Conservation (phyloP, 129 eudicot species). For the Flaveria linearis region DNA sequence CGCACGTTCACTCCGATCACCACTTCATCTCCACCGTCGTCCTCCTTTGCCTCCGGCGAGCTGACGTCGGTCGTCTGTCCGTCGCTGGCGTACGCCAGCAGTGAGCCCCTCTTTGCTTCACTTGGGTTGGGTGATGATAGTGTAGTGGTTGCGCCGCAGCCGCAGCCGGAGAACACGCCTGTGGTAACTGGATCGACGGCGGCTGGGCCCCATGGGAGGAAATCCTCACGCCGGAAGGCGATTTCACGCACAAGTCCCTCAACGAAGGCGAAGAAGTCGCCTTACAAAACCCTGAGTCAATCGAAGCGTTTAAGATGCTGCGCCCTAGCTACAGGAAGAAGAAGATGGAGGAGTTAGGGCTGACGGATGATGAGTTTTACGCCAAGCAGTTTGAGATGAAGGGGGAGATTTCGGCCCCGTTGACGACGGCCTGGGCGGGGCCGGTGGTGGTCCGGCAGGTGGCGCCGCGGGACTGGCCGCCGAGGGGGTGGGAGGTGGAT, state of each 20-base stretch:
- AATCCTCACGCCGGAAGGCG: conserved; percentile 83
- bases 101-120: too few relatives aligned
- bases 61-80: too few relatives aligned
- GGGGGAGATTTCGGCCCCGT: conserved; percentile 71
- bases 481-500: conserved; percentile 95
- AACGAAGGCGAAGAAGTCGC: conserved; percentile 93
- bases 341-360: conserved; percentile 72
- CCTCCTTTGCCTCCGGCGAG: too few relatives aligned
- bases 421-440: conserved; percentile 70
- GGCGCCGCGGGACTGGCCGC: conserved; percentile 98
- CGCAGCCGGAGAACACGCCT: too few relatives aligned
- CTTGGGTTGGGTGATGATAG: too few relatives aligned
- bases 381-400: conserved; percentile 89
- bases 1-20: too few relatives aligned
- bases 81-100: too few relatives aligned
- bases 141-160: too few relatives aligned
- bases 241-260: conserved; percentile 73
- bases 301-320: conserved; percentile 88
- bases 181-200: conserved; percentile 89
- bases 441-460: conserved; percentile 78
- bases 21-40: too few relatives aligned
- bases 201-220: conserved; percentile 99
- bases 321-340: conserved; percentile 71
- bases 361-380: conserved; percentile 75
- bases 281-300: too few relatives aligned